Base-by-base conservation (phyloP, 2,329 filamentous ascomycete genomes). In the Alternaria infectoria region DNA sequence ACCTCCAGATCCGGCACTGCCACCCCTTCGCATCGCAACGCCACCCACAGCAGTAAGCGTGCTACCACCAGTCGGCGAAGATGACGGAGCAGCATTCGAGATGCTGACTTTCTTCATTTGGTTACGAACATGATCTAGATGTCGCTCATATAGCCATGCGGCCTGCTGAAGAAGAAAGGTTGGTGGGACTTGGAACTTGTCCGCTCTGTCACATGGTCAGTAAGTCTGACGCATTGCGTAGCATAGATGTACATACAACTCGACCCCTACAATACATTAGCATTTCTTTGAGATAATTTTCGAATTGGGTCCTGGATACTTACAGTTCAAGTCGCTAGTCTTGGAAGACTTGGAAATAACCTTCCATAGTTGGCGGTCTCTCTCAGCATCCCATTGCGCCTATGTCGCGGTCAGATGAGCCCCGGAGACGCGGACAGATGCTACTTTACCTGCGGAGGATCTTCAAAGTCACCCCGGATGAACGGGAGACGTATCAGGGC, bases 401-500 rank as follows among this genome's bases (percentile, higher is more conserved):
- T 96, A 43, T 21, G 30, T n/a, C 32, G 59, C 68, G 36, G 60
- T 65, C 50, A 67, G 68, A 57, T 59, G 45, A 49, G 8, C 45
- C 17, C 57, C 10, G 13, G 54, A n/a, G 43, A 66, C 32, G n/a
- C 15, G 30, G 12, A 50, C 21, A 19, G 47, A 44, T 26, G 19
- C 54, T 1, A 15, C 51, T 87, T 78, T 86, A 94, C 94, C 68
- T 91, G 90, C 50, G 93, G 91, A 61, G 96, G 96, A 80, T 99
- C 95, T 65, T 94, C 87, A 82, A 99, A 99, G 73, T 92, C 89
- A 44, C 91, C 91, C 60, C 96, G 88, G 36, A 91, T 88, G 74
- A 97, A 96, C 23, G 96, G 96, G n/a, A 98, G 87, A 66, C 94
- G 88, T 67, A 99, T 88, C 74, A 97, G 92, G 63, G 97, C 90